A percentile compares a stretch with the other conserved stretches of the same genome.
These are phyloP conservation scores for Cardamine resedifolia DNA, from an alignment of 345 rosid species.

Conservation along the genomic window DNA sequence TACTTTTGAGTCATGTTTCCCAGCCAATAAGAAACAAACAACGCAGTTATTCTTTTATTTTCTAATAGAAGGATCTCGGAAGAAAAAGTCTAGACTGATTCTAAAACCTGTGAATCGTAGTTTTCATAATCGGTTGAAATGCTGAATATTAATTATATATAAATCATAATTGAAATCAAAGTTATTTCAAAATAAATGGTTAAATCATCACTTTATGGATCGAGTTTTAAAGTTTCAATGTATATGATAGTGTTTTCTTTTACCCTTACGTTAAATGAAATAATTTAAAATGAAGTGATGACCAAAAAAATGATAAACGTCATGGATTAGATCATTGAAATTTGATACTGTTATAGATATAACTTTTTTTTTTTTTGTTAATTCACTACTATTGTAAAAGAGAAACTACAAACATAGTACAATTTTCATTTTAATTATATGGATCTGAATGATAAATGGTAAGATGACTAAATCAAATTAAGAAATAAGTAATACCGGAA, in stretches of 20 bases:
- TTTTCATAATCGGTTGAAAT: background rate
- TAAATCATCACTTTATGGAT: background rate
- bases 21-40: background rate
- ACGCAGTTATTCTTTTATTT: background rate
- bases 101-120: background rate
- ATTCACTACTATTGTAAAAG: background rate
- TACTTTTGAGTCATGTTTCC: background rate
- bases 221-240: background rate
- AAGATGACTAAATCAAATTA: background rate
- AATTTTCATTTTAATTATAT: background rate
- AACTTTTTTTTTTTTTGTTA: background rate
- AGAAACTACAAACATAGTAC: background rate
- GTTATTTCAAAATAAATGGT: background rate
- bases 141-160: background rate
- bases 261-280: background rate
- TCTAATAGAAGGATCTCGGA: background rate
- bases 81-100: background rate
- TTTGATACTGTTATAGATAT: background rate
- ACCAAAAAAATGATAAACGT: background rate
- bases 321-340: constrained; percentile 13
- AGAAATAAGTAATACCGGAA: background rate
- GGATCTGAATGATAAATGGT: background rate
- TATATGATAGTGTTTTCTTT: background rate
- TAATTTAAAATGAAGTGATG: background rate
- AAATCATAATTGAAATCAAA: background rate